Base-by-base conservation (phyloP, 2,329 filamentous ascomycete genomes). In the Xylariaceae sp. region DNA sequence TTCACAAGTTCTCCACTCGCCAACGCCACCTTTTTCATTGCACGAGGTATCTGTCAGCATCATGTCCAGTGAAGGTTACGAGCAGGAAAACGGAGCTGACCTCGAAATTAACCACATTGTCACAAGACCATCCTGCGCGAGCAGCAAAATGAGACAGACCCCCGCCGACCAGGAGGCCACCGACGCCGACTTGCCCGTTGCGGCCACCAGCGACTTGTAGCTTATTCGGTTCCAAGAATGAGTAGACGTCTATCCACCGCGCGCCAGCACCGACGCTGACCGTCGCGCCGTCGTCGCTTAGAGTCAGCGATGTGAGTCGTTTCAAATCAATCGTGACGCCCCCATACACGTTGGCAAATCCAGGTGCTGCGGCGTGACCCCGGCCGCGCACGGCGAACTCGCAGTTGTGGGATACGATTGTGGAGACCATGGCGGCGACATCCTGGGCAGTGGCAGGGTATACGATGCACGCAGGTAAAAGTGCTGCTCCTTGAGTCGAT, bases 11-110 rank as follows among this genome's bases (percentile, higher is more conserved):
- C 37, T 12, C 48, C 48, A 6, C 35, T 32, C 4, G 48, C 7
- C 5, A 50, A 37, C 14, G 47, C 44, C 12, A 50, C 27, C 37
- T 49, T 34, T 14, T 45, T 32, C 27, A 14, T n/a, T n/a, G n/a
- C n/a, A n/a, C n/a, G n/a, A n/a, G n/a, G n/a, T n/a, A n/a, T 14
- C 27, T 32, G 27, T 32, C 7, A 32, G 27, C 27, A 5, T 16
- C 27, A 4, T 16, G 12, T 12, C 7, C 27, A 32, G 16, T 32
- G 27, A 32, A 16, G 7, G 27, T 12, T 32, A 32, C 3, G 27
- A 32, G n/a, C n/a, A 4, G 16, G 27, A 16, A 32, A 32, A 12
- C 27, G 16, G 16, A 32, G 16, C 7, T 16, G 16, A 32, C 27
- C 27, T 7, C 44, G 17, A 32, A 29, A 33, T 41, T 45, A 16